Percentiles rank a stretch among this genome's conserved stretches.
These are phyloP conservation scores for Fraxinus xanthoxyloides DNA, from an alignment of 305 asterid genomes.

Conservation along the genomic window DNA sequence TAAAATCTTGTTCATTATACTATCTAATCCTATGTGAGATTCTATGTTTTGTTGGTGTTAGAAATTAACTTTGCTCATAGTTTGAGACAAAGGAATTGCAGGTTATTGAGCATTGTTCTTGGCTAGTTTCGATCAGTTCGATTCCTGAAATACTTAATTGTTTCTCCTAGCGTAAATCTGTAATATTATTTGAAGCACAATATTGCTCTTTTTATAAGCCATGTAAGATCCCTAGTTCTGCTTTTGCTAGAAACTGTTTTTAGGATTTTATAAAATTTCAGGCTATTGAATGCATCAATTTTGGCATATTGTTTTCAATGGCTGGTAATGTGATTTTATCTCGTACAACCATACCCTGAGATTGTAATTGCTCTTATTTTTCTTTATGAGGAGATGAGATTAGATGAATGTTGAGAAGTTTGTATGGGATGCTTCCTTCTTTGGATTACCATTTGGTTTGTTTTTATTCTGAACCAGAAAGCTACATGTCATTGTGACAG, in stretches of 20 bases:
- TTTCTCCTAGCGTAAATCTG: background rate
- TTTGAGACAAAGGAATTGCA: background rate
- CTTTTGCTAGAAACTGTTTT: background rate
- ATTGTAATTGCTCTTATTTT: background rate
- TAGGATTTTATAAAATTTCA: background rate
- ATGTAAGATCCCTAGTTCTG: background rate
- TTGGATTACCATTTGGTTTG: no score
- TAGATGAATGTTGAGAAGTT: background rate
- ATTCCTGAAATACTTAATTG: background rate
- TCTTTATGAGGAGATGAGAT: background rate
- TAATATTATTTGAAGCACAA: no score
- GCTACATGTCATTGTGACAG: background rate
- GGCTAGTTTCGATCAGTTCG: background rate
- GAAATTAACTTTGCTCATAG: background rate
- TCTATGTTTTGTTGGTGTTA: background rate
- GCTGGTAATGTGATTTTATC: background rate
- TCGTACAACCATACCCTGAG: background rate
- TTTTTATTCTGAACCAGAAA: background rate
- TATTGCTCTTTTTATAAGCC: background rate
- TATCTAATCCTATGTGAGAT: background rate
- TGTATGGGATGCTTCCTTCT: background rate
- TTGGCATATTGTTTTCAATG: background rate
- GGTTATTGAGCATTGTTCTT: background rate
- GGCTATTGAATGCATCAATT: background rate
- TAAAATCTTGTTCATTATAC: background rate